Base-by-base conservation (phyloP, 768 basidiomycete genomes). In the Collybiopsis confluens region DNA sequence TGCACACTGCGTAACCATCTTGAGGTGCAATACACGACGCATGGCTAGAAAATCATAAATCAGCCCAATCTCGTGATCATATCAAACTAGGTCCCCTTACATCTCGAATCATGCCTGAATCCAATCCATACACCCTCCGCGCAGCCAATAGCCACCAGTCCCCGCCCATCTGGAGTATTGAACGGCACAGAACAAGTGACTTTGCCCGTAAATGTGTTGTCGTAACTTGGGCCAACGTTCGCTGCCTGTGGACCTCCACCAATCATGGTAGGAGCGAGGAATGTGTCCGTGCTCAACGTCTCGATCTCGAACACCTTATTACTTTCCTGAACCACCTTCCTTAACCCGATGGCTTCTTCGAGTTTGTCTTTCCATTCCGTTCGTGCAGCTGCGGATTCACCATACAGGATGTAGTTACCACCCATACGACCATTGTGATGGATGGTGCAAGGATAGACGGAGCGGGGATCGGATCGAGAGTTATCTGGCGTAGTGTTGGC, bases 121-220 rank as follows among this genome's bases (percentile, higher is more conserved):
- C 96, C 96, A 62, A 98, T 97, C 92, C 94, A 99, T 4, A 98
- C 92, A 30, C 97, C 97, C 64, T 97, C 93, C 0, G 89, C 87
- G 67, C 94, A 97, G 7, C 95, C 97, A 60, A 98, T 86, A 0
- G 95, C 92, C 37, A 98, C 89, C 13, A 99, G 77, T 11, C 83
- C 83, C 23, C 92, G 83, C 4, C 88, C 86, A 64, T 98, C 93
- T 4, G 85, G 74, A 4, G 93, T 96, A 56, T 80, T 77, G 62
- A 89, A 85, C 4, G 87, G 86, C 21, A 82, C 82, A 8, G 87
- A 87, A 62, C 87, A 88, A 2, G 87, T 87, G 46, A 87, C 87
- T 61, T 80, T 82, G 21, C 81, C 81, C 2, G 81, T 83, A 56
- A 80, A 80, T 18, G 75, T 65, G 50, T 68, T 76, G 43, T 84